These are phyloP conservation scores for Penicillium goetzii DNA, from an alignment of 495 filamentous ascomycete species.

Conservation along the genomic window DNA sequence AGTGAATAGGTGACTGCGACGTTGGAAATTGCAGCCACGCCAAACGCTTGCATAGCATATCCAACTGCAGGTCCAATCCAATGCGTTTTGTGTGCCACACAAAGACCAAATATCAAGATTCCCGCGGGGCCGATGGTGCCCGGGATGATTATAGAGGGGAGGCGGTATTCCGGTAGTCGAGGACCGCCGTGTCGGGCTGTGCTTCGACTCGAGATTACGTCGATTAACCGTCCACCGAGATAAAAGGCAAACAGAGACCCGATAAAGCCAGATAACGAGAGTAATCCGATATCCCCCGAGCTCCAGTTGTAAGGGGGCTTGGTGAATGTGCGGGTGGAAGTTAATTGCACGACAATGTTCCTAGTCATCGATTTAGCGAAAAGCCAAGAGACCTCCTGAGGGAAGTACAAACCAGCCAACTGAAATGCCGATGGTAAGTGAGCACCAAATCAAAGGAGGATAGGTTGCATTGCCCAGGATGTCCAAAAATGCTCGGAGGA, in stretches of 20 bases:
- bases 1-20: constrained; percentile 41
- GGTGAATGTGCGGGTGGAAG: constrained; percentile 35
- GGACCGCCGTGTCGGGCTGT: constrained; percentile 30
- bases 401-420: constrained; percentile 33
- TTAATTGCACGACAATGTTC: constrained; percentile 42
- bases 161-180: constrained; percentile 35
- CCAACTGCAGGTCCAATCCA: constrained; percentile 41
- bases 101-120: constrained; percentile 37
- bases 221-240: constrained; percentile 38
- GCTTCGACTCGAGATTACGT: constrained; percentile 36
- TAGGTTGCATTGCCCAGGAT: constrained; percentile 32
- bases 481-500: constrained; percentile 27
- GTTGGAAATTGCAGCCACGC: constrained; percentile 39
- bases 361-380: constrained; percentile 15
- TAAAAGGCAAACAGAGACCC: constrained; percentile 38
- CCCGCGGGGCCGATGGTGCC: constrained; percentile 34
- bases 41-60: constrained; percentile 42
- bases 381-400: neutral
- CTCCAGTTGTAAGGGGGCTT: constrained; percentile 37
- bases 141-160: constrained; percentile 36
- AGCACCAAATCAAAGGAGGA: constrained; percentile 36
- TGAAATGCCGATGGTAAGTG: constrained; percentile 35
- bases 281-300: constrained; percentile 31
- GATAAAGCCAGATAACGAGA: constrained; percentile 38
- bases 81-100: constrained; percentile 32